A percentile compares a stretch with the other conserved stretches of the same genome.
Conservation (phyloP, 2,329 filamentous ascomycete species). For the Dendrostoma leiphaemia region DNA sequence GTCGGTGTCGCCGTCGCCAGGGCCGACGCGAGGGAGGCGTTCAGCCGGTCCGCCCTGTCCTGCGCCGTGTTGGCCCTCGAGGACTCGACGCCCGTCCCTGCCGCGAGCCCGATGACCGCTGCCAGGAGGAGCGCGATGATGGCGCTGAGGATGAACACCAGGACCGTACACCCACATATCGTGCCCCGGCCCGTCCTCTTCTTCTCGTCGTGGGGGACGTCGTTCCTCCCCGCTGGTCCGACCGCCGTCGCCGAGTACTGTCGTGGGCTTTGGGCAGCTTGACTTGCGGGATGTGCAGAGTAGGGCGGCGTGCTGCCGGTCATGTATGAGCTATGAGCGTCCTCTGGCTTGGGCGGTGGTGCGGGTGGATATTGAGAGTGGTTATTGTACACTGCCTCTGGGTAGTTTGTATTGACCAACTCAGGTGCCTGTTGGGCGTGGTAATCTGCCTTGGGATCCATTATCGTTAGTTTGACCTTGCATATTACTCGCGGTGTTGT, state of each 20-base stretch:
- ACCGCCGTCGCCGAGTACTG: neutral
- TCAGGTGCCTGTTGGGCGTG: slow-evolving; percentile 17
- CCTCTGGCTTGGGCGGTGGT: slow-evolving; percentile 9
- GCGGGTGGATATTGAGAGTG: slow-evolving; percentile 5
- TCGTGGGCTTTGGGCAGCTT: slow-evolving; percentile 9
- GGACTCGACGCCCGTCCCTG: slow-evolving; percentile 40
- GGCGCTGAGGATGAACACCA: slow-evolving; percentile 40
- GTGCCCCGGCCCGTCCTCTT: slow-evolving; percentile 8
- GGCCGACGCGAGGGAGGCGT: slow-evolving; percentile 23
- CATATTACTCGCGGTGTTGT: neutral
- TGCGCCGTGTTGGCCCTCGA: slow-evolving; percentile 37
- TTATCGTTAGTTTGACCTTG: neutral
- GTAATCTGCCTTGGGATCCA: slow-evolving; percentile 7
- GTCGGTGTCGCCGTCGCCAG: slow-evolving; percentile 20
- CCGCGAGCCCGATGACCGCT: slow-evolving; percentile 43
- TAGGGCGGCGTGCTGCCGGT: neutral
- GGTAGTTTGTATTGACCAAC: slow-evolving; percentile 5
- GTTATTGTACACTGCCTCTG: slow-evolving; percentile 14
- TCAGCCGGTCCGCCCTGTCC: slow-evolving; percentile 29
- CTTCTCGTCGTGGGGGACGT: neutral
- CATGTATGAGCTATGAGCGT: neutral
- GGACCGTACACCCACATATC: slow-evolving; percentile 35
- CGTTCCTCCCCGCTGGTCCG: neutral
- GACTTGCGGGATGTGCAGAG: slow-evolving; percentile 15
- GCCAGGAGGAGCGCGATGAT: slow-evolving; percentile 38